Percentiles rank a stretch among this genome's conserved stretches.
Evolutionary conservation across 306 rosid genomes (phyloP).

Genomic region (Hippophae tibetana): DNA sequence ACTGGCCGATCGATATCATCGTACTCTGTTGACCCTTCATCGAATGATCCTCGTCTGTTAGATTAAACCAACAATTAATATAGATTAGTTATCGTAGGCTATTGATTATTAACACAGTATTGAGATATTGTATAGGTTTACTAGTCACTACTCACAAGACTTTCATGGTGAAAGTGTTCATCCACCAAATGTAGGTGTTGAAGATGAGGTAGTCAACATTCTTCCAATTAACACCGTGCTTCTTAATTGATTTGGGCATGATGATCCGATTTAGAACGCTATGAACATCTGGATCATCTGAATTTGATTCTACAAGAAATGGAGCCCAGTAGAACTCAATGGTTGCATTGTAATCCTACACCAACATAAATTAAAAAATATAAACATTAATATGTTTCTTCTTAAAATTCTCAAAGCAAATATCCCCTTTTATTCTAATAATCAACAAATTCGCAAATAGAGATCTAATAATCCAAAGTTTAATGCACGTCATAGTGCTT

Average conservation of each 20-base stretch:
- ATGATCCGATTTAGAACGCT: conserved; percentile 75
- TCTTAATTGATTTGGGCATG: conserved; percentile 80
- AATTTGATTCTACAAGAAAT: conserved; percentile 86
- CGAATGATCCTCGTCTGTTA: conserved; percentile 74
- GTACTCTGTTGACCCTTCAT: conserved; percentile 60
- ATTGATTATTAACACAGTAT: not conserved
- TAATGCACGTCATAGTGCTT: no score
- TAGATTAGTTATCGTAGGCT: not conserved
- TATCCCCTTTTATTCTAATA: not conserved
- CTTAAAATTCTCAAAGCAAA: not conserved
- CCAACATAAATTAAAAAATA: not conserved
- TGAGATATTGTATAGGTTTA: not conserved
- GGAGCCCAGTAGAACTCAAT: conserved; percentile 98
- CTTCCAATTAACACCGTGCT: conserved; percentile 76
- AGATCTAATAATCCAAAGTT: no score
- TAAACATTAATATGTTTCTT: conserved; percentile 8
- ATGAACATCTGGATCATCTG: conserved; percentile 83
- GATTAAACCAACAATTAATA: not conserved
- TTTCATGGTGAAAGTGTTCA: conserved; percentile 76
- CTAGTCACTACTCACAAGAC: conserved; percentile 50
- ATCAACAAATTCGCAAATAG: no score
- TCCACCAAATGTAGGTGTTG: conserved; percentile 99
- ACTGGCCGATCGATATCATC: conserved; percentile 62
- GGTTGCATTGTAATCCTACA: conserved; percentile 72
- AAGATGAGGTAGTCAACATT: conserved; percentile 69